phyloP scores from a whole-genome alignment of 1,284 basidiomycete genomes.

The Sporisorium sorghi region DNA sequence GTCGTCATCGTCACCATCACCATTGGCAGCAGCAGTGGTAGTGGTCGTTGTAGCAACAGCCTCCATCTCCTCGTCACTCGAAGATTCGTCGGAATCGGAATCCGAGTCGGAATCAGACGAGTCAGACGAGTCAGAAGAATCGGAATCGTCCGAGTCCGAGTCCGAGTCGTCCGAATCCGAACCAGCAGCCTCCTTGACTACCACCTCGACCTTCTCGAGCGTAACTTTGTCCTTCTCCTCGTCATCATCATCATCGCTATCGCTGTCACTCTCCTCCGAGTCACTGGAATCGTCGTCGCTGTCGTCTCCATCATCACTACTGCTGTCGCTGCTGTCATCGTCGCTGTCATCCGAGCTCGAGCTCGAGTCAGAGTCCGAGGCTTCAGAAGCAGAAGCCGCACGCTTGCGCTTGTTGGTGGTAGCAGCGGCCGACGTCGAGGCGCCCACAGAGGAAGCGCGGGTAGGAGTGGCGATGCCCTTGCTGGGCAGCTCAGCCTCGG shows the following conservation, averaged over 20 bases:
- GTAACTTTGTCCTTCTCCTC: slow-evolving; percentile 22
- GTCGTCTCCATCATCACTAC: slow-evolving; percentile 26
- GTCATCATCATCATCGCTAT: slow-evolving; percentile 17
- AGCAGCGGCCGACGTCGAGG: slow-evolving; percentile 1
- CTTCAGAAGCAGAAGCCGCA: slow-evolving; percentile 5
- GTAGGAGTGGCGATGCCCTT: slow-evolving; percentile 41
- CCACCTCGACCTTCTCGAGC: slow-evolving; percentile 20
- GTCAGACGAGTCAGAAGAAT: slow-evolving; percentile 19
- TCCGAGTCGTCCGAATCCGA: slow-evolving; percentile 27
- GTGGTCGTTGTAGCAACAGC: neutral
- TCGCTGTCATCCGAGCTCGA: slow-evolving; percentile 23
- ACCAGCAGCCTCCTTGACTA: slow-evolving; percentile 14
- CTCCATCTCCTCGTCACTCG: slow-evolving; percentile 17
- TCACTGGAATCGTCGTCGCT: slow-evolving; percentile 24
- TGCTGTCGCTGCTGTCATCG: slow-evolving; percentile 19
- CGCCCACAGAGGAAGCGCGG: slow-evolving; percentile 18
- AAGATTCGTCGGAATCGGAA: slow-evolving; percentile 21
- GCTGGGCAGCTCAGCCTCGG: slow-evolving; percentile 39
- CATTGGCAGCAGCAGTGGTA: neutral
- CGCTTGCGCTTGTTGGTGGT: slow-evolving; percentile 40
- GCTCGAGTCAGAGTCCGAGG: slow-evolving; percentile 17
- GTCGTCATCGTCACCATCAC: slow-evolving; percentile 9
- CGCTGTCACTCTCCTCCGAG: slow-evolving; percentile 21
- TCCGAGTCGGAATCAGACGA: slow-evolving; percentile 25
- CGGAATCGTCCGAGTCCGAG: slow-evolving; percentile 13